Base-by-base conservation (phyloP, 345 rosid species). In the Clarkia xantiana region DNA sequence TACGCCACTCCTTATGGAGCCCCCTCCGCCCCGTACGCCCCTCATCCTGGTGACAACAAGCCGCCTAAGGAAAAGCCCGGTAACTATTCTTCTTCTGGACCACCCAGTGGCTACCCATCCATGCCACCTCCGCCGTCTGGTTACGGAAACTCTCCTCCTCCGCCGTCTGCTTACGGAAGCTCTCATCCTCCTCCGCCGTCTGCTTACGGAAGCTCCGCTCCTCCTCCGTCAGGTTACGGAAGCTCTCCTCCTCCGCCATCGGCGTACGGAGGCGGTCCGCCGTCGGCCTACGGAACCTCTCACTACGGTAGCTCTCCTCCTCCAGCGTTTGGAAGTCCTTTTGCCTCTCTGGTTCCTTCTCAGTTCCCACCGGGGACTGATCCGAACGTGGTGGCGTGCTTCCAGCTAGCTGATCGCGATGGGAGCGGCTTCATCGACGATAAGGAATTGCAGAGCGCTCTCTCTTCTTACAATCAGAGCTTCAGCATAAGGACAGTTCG, bases 401-500 rank as follows among this genome's bases (percentile, higher is more conserved):
- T 90, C 49, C 91, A 83, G 60, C 18, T 68, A 46, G 98, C 94
- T 5, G 96, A 86, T 71, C 80, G 67, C 53, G 98, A 86, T 61
- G 76, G 85, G 13, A 86, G 96, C 56, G 96, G 94, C 0, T 57
- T 84, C 38, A 84, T 91, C 53, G 96, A 91, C 51, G 96, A 91
- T 23, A 84, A 75, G 51, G 98, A 91, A 62, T 67, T 91, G 62
- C 94, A 86, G 64, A 68, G 78, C 18, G 96, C 93, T 12, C 70
- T 91, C 14, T 79, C 96, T 40, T 69, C 86, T 13, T 86, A 83
- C 41, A 77, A 72, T 36, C 94, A 91, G 76, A 70, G 77, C 61
- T 91, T 86, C 81, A 83, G 96, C 69, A 19, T 91, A 69, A 72
- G 94, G 60, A 86, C 96, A 15, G 94, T 91, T 57, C 93, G 62